phyloP scores from a whole-genome alignment of 768 basidiomycete genomes.

The Hericium rajendrae region DNA sequence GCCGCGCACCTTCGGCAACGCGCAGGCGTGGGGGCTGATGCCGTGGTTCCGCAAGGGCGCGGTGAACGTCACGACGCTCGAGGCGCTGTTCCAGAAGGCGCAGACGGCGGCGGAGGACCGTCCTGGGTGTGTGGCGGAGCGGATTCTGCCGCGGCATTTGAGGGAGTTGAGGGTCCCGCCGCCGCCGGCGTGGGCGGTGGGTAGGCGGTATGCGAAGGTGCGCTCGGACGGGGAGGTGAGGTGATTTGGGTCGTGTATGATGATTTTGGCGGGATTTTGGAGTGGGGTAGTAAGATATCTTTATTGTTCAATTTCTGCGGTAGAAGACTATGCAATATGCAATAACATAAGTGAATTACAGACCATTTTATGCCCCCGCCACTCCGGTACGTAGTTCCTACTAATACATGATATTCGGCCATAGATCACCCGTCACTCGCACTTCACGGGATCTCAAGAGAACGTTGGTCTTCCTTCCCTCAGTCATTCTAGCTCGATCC shows the following conservation, averaged over 20 bases:
- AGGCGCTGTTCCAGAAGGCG: neutral
- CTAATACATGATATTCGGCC: too few relatives aligned
- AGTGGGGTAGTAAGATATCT: too few relatives aligned
- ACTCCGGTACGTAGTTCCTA: too few relatives aligned
- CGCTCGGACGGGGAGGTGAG: neutral
- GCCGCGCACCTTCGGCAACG: conserved; percentile 9
- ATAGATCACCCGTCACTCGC: too few relatives aligned
- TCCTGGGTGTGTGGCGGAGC: neutral
- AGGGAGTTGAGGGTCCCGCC: neutral
- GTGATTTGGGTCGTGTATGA: neutral
- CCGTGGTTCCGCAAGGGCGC: conserved; percentile 13
- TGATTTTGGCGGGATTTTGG: too few relatives aligned
- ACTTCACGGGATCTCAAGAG: too few relatives aligned
- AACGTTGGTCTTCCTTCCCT: too few relatives aligned
- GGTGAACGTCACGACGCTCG: conserved; percentile 8
- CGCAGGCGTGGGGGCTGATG: conserved; percentile 5
- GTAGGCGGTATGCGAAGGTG: neutral
- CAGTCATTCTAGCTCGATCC: too few relatives aligned
- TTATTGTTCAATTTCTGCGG: too few relatives aligned
- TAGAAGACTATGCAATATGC: too few relatives aligned
- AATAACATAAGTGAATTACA: too few relatives aligned
- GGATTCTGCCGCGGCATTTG: neutral
- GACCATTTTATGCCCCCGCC: too few relatives aligned
- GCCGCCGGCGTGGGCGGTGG: neutral
- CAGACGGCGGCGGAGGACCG: neutral